Conservation (phyloP, 2,329 filamentous ascomycete species). For the Cladosporium sp. region DNA sequence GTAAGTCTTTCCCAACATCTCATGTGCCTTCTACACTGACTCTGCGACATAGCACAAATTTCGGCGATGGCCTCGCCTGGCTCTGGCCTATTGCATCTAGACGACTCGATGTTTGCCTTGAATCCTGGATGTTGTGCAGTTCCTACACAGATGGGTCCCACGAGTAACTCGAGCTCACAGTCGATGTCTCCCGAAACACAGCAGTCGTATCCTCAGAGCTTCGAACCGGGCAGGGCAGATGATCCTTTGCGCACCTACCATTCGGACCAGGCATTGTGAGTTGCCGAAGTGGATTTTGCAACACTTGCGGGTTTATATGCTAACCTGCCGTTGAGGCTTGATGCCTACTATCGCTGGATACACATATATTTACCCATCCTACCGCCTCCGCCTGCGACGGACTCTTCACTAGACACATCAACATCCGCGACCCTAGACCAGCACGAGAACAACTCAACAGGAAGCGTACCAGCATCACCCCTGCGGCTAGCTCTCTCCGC, state of each 20-base stretch:
- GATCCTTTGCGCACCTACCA: background rate
- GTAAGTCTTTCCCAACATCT: background rate
- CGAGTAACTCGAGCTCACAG: background rate
- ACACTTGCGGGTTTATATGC: background rate
- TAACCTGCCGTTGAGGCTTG: conserved; percentile 34
- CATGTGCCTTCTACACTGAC: background rate
- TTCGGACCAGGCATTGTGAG: background rate
- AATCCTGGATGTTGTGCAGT: conserved; percentile 1
- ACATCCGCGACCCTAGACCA: background rate
- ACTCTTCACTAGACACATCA: conserved; percentile 28
- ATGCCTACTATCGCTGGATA: conserved; percentile 52
- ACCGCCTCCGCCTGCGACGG: conserved; percentile 37
- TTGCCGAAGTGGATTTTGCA: background rate
- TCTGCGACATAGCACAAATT: background rate
- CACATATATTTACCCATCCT: conserved; percentile 50
- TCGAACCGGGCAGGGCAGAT: background rate
- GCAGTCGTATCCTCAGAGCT: background rate
- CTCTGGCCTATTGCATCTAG: background rate
- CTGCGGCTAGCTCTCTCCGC: conserved; percentile 47
- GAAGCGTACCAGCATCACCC: conserved; percentile 31
- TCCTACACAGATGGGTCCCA: background rate
- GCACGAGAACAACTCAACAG: background rate
- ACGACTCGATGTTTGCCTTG: background rate
- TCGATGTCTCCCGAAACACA: background rate
- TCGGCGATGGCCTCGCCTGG: conserved; percentile 3